Conservation (phyloP, 495 filamentous ascomycete genomes). For the Podospora fimiseda region DNA sequence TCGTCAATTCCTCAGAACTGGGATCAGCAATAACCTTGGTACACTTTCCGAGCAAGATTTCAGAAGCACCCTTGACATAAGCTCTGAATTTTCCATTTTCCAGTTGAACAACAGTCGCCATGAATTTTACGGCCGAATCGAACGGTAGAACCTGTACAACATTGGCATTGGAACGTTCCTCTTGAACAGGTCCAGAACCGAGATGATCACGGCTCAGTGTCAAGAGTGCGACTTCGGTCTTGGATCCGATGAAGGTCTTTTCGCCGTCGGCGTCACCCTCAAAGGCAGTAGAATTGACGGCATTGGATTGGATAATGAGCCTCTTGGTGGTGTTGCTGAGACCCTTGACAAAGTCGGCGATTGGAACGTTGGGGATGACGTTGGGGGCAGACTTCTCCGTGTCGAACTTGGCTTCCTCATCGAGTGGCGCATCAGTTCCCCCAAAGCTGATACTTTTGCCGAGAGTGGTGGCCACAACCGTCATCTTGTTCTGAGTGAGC, state of each 20-base stretch:
- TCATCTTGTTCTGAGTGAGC: constrained; percentile 91
- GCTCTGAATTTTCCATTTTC: constrained; percentile 60
- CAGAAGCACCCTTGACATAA: constrained; percentile 80
- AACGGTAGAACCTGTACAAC: constrained; percentile 75
- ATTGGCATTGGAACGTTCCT: constrained; percentile 64
- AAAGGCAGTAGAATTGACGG: constrained; percentile 83
- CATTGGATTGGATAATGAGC: constrained; percentile 66
- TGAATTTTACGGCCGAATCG: constrained; percentile 80
- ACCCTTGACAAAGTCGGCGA: constrained; percentile 30
- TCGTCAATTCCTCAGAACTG: constrained; percentile 47
- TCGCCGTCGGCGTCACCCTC: constrained; percentile 75
- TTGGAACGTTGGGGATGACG: constrained; percentile 27
- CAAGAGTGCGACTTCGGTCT: constrained; percentile 81
- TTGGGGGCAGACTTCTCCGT: constrained; percentile 25
- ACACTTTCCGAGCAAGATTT: constrained; percentile 71
- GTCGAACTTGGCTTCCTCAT: constrained; percentile 13
- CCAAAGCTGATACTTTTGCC: constrained; percentile 64
- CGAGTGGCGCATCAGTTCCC: constrained; percentile 28
- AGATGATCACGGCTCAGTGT: constrained; percentile 66
- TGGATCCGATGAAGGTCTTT: constrained; percentile 73
- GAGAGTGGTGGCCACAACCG: constrained; percentile 70
- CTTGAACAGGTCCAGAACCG: constrained; percentile 61
- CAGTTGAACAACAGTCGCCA: constrained; percentile 68
- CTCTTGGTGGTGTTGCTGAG: constrained; percentile 54
- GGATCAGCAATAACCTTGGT: constrained; percentile 63